phyloP scores from a whole-genome alignment of 768 basidiomycete genomes.

The Crucibulum laeve region DNA sequence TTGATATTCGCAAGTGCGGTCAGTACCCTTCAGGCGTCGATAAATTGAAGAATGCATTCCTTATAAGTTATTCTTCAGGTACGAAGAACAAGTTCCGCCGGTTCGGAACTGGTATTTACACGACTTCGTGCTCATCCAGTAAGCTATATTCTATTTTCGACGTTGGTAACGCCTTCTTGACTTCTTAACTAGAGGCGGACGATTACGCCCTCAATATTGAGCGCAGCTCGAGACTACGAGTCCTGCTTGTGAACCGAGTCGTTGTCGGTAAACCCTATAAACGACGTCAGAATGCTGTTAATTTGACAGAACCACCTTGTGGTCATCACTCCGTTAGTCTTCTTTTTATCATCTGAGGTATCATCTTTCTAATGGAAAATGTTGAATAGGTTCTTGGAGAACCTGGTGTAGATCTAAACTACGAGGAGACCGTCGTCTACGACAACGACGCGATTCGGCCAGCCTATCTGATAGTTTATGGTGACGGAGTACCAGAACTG shows the following conservation, averaged over 20 bases:
- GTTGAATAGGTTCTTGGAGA: constrained; percentile 48
- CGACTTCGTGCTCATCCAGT: constrained; percentile 66
- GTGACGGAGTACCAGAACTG: constrained; percentile 21
- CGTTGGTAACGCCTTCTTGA: constrained; percentile 1
- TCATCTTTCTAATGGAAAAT: constrained; percentile 1
- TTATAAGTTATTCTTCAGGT: constrained; percentile 25
- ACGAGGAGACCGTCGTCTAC: constrained; percentile 68
- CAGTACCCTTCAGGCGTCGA: constrained; percentile 10
- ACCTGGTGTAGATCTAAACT: constrained; percentile 63
- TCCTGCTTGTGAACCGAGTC: constrained; percentile 55
- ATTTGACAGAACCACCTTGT: constrained; percentile 44
- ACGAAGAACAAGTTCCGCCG: constrained; percentile 56
- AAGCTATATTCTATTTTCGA: constrained; percentile 9
- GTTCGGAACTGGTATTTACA: constrained; percentile 70
- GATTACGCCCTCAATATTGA: constrained; percentile 50
- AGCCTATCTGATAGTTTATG: constrained; percentile 63
- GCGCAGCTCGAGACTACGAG: constrained; percentile 37
- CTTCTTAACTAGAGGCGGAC: constrained; percentile 48
- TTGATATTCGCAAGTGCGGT: constrained; percentile 59
- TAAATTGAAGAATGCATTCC: not conserved
- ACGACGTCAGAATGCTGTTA: constrained; percentile 42
- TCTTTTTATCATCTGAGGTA: not conserved
- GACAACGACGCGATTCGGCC: constrained; percentile 64
- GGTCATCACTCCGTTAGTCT: constrained; percentile 56
- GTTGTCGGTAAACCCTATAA: constrained; percentile 57